Base-by-base conservation (phyloP, 2,329 filamentous ascomycete genomes). In the Truncatella angustata region DNA sequence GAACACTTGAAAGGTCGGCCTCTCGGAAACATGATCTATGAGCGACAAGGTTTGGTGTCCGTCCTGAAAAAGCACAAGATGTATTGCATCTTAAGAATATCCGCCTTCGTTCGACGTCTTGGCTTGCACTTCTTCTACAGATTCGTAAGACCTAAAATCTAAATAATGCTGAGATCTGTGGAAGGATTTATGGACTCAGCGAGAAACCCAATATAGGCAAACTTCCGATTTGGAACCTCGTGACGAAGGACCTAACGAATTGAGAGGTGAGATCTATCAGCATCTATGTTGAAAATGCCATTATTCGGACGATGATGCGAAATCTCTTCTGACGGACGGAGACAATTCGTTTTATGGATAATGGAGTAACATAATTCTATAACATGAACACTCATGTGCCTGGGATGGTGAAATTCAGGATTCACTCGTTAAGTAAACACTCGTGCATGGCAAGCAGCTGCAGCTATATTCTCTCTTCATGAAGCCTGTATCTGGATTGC, bases 71-170 rank as follows among this genome's bases (percentile, higher is more conserved):
- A 50, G 44, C 64, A 66, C 52, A 63, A 59, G 32, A 32, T 51
- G 51, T 43, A 10, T 50, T 66, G 20, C 60, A 62, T 34, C 52
- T 66, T 18, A 48, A 56, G 37, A 53, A 63, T 23, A 55, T 65
- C 14, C 36, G 44, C 28, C 57, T 66, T 9, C 39, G 40, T 16
- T 56, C 42, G 11, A 62, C 62, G 4, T 66, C 62, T 2, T 66
- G 64, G 64, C 47, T 39, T 24, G 46, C 51, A 16, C 55, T 66
- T 18, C 55, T 65, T 36, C 58, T 58, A 4, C 54, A 60, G 28
- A 64, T 66, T n/a, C 55, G 61, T 37, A 57, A 51, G 18, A 56
- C 50, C 9, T 46, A 65, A 39, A 20, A 51, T 32, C 45, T 66
- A 10, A 53, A 58, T 4, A 50, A 58, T 1, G 61, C 56, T 14